Base-by-base conservation (phyloP, 169 alveolate species). In the Amoebophrya sp. region DNA sequence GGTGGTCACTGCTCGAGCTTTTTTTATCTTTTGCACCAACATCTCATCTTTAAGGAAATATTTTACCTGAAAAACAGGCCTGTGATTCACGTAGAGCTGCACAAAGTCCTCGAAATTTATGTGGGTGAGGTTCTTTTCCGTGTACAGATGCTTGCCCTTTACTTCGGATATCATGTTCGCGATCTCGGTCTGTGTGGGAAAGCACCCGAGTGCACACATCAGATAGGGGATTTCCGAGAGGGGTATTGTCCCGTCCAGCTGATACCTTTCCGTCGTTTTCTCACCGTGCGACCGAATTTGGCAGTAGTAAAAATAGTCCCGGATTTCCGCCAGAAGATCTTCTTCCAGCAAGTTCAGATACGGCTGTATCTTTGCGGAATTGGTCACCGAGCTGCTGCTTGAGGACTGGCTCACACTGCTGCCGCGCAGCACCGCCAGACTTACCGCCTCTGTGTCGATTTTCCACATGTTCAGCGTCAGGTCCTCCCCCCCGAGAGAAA, bases 401-500 rank as follows among this genome's bases (percentile, higher is more conserved):
- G n/a, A n/a, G n/a, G n/a, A n/a, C n/a, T n/a, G n/a, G n/a, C n/a
- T n/a, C n/a, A n/a, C n/a, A n/a, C n/a, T n/a, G n/a, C n/a, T n/a
- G n/a, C n/a, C n/a, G n/a, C n/a, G n/a, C 41, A 40, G 41, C 7
- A 32, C 90, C 18, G 77, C 89, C n/a, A 92, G 47, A 40, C 95
- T 96, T 91, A 97, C 93, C 89, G 97, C 96, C 77, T 95, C 94
- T 12, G 96, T 95, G 95, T 97, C 96, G 40, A 96, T 95, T 54
- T 93, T 93, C 98, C 98, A 97, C 93, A 96, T 96, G 94, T 96
- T 96, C 32, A 97, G 94, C 40, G 97, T 95, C 92, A 93, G 94
- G 93, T 97, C 98, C 89, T 94, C 95, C 0, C 98, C 98, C 0
- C 98, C 98, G 23, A 97, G 95, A 2, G 98, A 95, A 93, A 97